phyloP scores from a whole-genome alignment of 768 basidiomycete genomes.

The Russula sp. region DNA sequence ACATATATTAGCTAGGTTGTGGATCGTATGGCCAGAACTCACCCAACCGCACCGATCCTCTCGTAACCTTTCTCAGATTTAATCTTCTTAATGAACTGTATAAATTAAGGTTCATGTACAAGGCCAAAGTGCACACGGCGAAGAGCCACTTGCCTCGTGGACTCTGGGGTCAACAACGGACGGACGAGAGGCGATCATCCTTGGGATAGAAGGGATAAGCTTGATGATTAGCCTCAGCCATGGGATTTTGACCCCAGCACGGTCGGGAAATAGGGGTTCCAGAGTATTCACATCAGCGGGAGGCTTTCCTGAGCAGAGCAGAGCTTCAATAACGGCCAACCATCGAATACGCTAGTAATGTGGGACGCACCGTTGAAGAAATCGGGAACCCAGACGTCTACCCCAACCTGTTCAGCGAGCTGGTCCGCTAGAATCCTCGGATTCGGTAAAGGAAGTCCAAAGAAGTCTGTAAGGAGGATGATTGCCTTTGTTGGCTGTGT shows the following conservation, averaged over 20 bases:
- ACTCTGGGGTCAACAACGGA: conserved; percentile 35
- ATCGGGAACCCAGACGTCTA: conserved; percentile 68
- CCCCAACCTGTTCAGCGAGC: conserved; percentile 47
- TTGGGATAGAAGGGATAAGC: conserved; percentile 31
- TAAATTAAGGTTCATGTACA: not conserved
- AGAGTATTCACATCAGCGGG: conserved; percentile 33
- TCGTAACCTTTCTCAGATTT: conserved; percentile 42
- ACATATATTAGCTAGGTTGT: not conserved
- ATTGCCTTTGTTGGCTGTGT: conserved; percentile 40
- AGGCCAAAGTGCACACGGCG: not conserved
- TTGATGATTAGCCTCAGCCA: conserved; percentile 27
- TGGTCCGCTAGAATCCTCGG: conserved; percentile 57
- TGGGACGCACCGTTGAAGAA: conserved; percentile 48
- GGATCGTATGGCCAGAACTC: conserved; percentile 14
- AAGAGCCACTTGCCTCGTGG: conserved; percentile 30
- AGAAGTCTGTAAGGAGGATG: conserved; percentile 55
- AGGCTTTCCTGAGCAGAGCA: conserved; percentile 34
- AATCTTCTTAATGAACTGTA: conserved; percentile 40
- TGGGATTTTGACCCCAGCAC: conserved; percentile 33
- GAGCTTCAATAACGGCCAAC: not conserved
- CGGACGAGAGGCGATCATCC: conserved; percentile 32
- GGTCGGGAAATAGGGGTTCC: conserved; percentile 36
- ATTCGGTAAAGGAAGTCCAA: conserved; percentile 52
- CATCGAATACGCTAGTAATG: no score
- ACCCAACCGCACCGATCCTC: conserved; percentile 47